Evolutionary conservation across 768 basidiomycete species (phyloP).

Genomic region (Russula lepida): DNA sequence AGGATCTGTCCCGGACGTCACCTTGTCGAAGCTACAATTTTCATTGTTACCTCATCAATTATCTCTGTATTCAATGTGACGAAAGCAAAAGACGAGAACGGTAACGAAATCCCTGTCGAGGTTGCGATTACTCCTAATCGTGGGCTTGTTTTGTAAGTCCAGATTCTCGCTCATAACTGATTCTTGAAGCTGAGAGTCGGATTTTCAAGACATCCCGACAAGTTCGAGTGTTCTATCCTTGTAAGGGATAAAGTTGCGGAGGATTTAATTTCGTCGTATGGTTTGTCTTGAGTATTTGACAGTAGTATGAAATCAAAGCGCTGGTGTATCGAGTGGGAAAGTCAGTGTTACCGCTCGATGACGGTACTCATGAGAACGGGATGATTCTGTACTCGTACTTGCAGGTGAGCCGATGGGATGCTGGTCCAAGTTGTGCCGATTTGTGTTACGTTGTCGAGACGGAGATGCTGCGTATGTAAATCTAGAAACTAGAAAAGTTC

Average conservation of each 20-base stretch:
- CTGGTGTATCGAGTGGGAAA: no score
- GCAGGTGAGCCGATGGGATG: no score
- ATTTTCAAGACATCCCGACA: not conserved
- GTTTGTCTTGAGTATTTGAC: not conserved
- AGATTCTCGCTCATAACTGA: not conserved
- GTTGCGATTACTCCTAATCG: no score
- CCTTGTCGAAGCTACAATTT: slow-evolving; percentile 20
- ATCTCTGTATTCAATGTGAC: slow-evolving; percentile 11
- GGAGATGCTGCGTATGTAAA: no score
- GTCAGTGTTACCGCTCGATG: no score
- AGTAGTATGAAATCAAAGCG: no score
- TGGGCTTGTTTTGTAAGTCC: not conserved
- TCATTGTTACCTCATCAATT: slow-evolving; percentile 9
- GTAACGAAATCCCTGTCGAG: slow-evolving; percentile 6
- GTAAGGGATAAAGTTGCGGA: not conserved
- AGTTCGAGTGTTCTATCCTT: not conserved
- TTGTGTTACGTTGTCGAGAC: not conserved
- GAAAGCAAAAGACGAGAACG: slow-evolving; percentile 13
- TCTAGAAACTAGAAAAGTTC: no score
- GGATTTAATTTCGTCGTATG: not conserved
- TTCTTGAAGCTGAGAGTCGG: not conserved
- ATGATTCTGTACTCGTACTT: no score
- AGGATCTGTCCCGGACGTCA: slow-evolving; percentile 22
- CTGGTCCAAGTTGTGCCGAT: no score
- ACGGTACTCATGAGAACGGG: no score